These are phyloP conservation scores for Pseudevernia furfuracea DNA, from an alignment of 495 filamentous ascomycete species.

Conservation along the genomic window DNA sequence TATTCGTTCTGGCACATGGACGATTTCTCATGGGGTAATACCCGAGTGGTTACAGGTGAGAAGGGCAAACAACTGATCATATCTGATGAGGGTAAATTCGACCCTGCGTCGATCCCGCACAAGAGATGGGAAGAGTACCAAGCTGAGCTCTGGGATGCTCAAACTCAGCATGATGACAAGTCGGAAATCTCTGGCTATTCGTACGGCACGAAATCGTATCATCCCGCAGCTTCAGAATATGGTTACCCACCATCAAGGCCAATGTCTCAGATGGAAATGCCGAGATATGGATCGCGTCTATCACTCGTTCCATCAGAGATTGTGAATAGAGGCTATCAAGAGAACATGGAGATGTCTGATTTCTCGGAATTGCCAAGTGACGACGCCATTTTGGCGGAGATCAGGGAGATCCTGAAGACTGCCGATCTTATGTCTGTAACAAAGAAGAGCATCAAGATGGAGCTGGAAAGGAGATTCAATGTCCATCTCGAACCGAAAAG, in stretches of 20 bases:
- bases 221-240: constrained; percentile 58
- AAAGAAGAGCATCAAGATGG: constrained; percentile 95
- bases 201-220: constrained; percentile 78
- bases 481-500: constrained; percentile 71
- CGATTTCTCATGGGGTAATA: constrained; percentile 98
- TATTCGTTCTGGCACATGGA: constrained; percentile 99
- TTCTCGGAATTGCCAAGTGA: constrained; percentile 67
- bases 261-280: constrained; percentile 64
- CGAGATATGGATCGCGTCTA: constrained; percentile 56
- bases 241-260: constrained; percentile 53
- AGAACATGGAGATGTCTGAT: constrained; percentile 62
- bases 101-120: constrained; percentile 82
- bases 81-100: constrained; percentile 96
- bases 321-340: constrained; percentile 49
- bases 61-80: constrained; percentile 87
- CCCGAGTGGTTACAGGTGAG: constrained; percentile 93
- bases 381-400: constrained; percentile 86
- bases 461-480: constrained; percentile 83
- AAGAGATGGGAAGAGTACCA: constrained; percentile 99
- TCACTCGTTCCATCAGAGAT: constrained; percentile 74
- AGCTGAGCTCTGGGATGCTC: constrained; percentile 90
- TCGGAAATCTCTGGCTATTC: constrained; percentile 89
- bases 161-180: constrained; percentile 70
- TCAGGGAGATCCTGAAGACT: constrained; percentile 81
- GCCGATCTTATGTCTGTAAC: constrained; percentile 96